Evolutionary conservation across 2,329 filamentous ascomycete species (phyloP).

Genomic region (Botryotinia globosa): DNA sequence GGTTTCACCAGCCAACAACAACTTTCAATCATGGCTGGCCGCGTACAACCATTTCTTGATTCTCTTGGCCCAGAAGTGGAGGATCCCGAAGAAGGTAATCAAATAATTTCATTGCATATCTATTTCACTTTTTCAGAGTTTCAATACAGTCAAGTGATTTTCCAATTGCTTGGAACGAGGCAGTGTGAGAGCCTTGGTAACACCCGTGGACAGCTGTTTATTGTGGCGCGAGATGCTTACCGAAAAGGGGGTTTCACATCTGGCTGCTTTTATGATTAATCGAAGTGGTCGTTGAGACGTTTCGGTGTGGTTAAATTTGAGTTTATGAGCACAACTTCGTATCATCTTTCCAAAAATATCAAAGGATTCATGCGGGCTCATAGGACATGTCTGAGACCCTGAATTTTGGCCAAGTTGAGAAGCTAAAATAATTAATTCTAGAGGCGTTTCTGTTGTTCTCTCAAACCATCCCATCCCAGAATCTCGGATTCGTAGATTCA

Average conservation of each 20-base stretch:
- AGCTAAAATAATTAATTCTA: conserved; percentile 42
- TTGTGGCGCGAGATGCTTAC: conserved; percentile 8
- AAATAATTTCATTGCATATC: neutral
- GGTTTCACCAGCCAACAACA: neutral
- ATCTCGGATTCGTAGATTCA: conserved; percentile 82
- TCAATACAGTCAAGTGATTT: conserved; percentile 9
- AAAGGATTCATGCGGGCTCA: neutral
- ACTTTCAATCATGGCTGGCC: conserved; percentile 17
- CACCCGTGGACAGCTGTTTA: conserved; percentile 3
- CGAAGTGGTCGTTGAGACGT: neutral
- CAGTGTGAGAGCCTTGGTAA: conserved; percentile 15
- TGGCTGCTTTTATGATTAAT: neutral
- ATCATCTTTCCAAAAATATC: neutral
- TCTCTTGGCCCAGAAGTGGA: conserved; percentile 50
- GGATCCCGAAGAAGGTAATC: conserved; percentile 59
- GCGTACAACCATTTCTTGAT: conserved; percentile 40
- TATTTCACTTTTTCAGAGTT: neutral
- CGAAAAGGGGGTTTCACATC: neutral
- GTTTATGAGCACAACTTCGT: neutral
- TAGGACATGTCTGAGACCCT: neutral
- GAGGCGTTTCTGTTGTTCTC: conserved; percentile 89
- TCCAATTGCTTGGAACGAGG: conserved; percentile 9
- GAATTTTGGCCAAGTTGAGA: neutral
- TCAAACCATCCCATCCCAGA: conserved; percentile 66
- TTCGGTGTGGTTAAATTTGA: neutral